Conservation (phyloP, 192 early-diverging fungal genomes). For the Coemansia sp. region DNA sequence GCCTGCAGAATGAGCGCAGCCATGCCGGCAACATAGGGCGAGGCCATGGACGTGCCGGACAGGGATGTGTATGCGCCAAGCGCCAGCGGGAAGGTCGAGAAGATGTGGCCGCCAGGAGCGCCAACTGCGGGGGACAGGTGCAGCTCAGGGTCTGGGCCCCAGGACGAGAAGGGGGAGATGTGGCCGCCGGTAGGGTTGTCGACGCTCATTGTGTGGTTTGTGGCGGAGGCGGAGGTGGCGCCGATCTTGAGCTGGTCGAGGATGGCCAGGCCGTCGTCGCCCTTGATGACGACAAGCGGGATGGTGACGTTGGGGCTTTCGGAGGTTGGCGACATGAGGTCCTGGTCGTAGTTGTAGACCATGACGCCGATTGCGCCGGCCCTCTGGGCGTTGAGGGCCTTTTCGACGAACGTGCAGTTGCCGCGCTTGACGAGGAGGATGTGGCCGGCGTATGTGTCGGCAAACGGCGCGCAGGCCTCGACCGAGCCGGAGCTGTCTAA, state of each 20-base stretch:
- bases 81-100: slow-evolving; percentile 59
- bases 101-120: slow-evolving; percentile 65
- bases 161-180: slow-evolving; percentile 71
- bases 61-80: slow-evolving; percentile 57
- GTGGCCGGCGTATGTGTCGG: slow-evolving; percentile 42
- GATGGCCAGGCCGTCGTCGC: slow-evolving; percentile 55
- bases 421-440: slow-evolving; percentile 70
- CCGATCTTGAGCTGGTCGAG: slow-evolving; percentile 46
- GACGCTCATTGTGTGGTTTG: slow-evolving; percentile 47
- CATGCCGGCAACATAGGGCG: slow-evolving; percentile 59
- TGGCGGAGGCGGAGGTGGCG: slow-evolving; percentile 49
- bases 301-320: slow-evolving; percentile 50
- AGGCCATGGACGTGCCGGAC: slow-evolving; percentile 71
- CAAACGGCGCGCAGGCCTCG: slow-evolving; percentile 60
- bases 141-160: slow-evolving; percentile 71
- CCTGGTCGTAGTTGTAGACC: slow-evolving; percentile 59
- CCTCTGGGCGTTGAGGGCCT: slow-evolving; percentile 55
- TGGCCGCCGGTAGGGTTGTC: slow-evolving; percentile 58
- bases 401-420: slow-evolving; percentile 65
- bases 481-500: slow-evolving; percentile 49
- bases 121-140: slow-evolving; percentile 63
- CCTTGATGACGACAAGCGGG: slow-evolving; percentile 59
- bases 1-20: slow-evolving; percentile 51
- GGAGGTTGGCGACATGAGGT: slow-evolving; percentile 47
- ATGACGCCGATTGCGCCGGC: slow-evolving; percentile 67